Base-by-base conservation (phyloP, 192 early-diverging fungal species). In the Coemansia sp. region DNA sequence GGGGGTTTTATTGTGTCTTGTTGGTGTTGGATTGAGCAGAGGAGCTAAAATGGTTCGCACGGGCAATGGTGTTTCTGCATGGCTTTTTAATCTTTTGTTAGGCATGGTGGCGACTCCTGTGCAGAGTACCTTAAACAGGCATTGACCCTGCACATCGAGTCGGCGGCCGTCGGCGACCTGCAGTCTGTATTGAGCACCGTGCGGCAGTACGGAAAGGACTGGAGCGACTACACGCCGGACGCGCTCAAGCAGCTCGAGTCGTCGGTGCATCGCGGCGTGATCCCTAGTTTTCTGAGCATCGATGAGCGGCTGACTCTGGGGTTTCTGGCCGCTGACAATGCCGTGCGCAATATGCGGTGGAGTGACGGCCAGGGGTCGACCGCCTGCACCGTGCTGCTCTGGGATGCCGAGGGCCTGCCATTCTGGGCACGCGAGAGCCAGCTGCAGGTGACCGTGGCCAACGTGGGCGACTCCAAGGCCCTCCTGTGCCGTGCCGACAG, bases 381-480 rank as follows among this genome's bases (percentile, higher is more conserved):
- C 5, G 87, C 84, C 1, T 82, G 81, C 28, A 58, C 81, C 2
- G 83, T 80, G 10, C 68, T 88, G 58, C 46, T 88, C 9, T 81
- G 84, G 71, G 78, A 84, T 5, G 58, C 76, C 13, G 85, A 85
- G 53, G 58, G 66, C 5, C 66, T 71, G 23, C 79, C 87, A 17
- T 88, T 88, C 54, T 88, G 87, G 87, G 50, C 69, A 28, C 77
- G 72, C 28, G 69, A 74, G 29, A 76, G 84, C 37, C 71, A 79
- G 36, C 60, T 83, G 40, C 78, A 85, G 40, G 56, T 86, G 47
- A 53, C 80, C 19, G 50, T 88, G 19, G 81, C 81, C 9, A 85
- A 80, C 67, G 85, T 86, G n/a, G 87, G 87, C 19, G 87, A 88
- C 46, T 84, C 82, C 0, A 64, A 77, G 46, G 69, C 69, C 27